A percentile compares a stretch with the other conserved stretches of the same genome.
These are phyloP conservation scores for Nitzschia sp. DNA, from an alignment of 108 stramenopile genomes.

Conservation along the genomic window DNA sequence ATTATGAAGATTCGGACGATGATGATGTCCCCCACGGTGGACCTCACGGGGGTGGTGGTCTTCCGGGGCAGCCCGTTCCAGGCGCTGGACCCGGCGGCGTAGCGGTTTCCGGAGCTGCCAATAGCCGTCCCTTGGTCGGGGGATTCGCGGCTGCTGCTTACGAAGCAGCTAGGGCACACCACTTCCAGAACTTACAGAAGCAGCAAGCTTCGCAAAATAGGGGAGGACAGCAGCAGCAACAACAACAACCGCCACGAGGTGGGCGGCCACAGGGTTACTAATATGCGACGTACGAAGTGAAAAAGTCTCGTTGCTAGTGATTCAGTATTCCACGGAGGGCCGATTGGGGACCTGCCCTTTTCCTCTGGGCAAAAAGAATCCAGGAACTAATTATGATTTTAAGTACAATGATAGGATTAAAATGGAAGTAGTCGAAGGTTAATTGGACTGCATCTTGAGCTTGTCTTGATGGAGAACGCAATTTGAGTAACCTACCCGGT, in stretches of 20 bases:
- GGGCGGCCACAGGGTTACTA: conserved; percentile 18
- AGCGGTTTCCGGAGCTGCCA: conserved; percentile 38
- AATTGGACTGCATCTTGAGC: neutral
- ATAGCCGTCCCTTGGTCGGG: conserved; percentile 78
- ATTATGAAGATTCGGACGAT: conserved; percentile 59
- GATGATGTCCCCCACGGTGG: conserved; percentile 38
- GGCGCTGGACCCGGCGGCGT: conserved; percentile 25
- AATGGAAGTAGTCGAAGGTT: neutral
- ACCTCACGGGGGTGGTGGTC: conserved; percentile 11
- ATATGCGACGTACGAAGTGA: neutral
- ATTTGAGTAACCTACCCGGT: too few species aligned
- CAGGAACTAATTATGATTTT: conserved; percentile 4
- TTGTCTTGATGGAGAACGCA: too few species aligned
- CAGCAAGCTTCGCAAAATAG: conserved; percentile 2
- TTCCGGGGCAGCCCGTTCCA: conserved; percentile 24
- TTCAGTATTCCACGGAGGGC: conserved; percentile 1
- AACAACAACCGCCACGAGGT: neutral
- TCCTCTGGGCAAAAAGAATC: neutral
- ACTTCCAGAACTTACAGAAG: conserved; percentile 38
- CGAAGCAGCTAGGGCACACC: conserved; percentile 73
- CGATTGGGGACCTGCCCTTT: conserved; percentile 16
- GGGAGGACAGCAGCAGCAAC: conserved; percentile 12
- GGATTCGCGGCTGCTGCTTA: conserved; percentile 86
- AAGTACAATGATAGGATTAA: neutral
- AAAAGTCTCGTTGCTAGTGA: neutral